These are phyloP conservation scores for Osmanthus fragrans DNA, from an alignment of 257 asterid genomes.

Conservation along the genomic window DNA sequence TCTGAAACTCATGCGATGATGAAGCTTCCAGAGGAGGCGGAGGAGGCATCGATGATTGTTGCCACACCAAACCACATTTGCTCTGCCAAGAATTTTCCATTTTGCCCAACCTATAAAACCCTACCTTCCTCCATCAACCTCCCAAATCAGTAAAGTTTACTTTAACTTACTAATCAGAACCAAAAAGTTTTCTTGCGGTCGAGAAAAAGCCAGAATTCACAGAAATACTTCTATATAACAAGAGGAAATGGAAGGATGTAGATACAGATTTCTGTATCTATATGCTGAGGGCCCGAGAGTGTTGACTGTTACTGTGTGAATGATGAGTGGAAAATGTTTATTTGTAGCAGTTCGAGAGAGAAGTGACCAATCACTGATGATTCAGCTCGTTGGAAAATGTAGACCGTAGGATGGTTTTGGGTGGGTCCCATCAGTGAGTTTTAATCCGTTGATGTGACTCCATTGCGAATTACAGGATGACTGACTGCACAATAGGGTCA, in stretches of 20 bases:
- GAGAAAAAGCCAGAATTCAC: background rate
- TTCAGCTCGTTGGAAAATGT: background rate
- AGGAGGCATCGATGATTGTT: constrained; percentile 16
- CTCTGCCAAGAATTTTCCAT: constrained; percentile 47
- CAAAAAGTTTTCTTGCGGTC: background rate
- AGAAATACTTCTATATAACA: background rate
- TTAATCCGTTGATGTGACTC: background rate
- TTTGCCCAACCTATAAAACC: constrained; percentile 12
- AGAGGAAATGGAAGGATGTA: background rate
- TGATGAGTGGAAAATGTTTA: constrained; percentile 20
- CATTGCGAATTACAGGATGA: background rate
- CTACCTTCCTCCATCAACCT: constrained; percentile 29
- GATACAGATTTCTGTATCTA: constrained; percentile 14
- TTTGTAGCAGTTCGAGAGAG: background rate
- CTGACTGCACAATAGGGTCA: background rate
- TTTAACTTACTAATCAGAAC: background rate
- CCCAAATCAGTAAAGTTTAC: background rate
- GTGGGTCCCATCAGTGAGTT: background rate
- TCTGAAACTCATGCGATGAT: constrained; percentile 26
- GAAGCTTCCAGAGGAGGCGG: constrained; percentile 18
- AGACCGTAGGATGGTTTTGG: background rate
- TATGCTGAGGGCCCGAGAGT: background rate
- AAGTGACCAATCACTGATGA: background rate
- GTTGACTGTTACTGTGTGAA: constrained; percentile 18
- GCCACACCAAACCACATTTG: constrained; percentile 36